A percentile compares a stretch with the other conserved stretches of the same genome.
Conservation (phyloP, 1,284 basidiomycete species). For the Vanrija sp. region DNA sequence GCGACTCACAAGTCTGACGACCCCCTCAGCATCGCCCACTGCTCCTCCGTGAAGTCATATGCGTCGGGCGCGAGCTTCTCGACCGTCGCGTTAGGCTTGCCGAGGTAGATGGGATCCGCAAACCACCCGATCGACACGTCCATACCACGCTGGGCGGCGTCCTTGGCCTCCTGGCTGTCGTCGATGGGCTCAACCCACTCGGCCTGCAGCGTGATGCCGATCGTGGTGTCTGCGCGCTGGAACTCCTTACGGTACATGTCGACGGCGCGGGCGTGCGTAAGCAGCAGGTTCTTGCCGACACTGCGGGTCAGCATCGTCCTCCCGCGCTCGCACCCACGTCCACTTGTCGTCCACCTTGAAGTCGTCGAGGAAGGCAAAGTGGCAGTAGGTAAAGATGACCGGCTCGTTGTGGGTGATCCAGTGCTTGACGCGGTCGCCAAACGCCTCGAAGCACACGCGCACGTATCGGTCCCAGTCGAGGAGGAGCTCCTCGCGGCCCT, state of each 20-base stretch:
- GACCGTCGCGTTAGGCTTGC: background rate
- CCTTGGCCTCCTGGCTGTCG: constrained; percentile 18
- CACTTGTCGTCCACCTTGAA: constrained; percentile 4
- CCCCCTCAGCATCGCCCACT: constrained; percentile 12
- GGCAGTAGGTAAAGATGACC: constrained; percentile 16
- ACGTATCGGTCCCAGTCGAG: constrained; percentile 63
- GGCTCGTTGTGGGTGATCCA: constrained; percentile 54
- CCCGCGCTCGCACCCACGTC: background rate
- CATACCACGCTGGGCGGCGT: constrained; percentile 11
- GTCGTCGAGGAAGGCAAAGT: constrained; percentile 2
- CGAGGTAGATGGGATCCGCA: constrained; percentile 22
- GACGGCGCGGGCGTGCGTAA: constrained; percentile 23
- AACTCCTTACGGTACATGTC: constrained; percentile 24
- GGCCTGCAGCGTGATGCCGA: constrained; percentile 28
- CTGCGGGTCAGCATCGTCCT: constrained; percentile 5
- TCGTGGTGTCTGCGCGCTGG: constrained; percentile 21
- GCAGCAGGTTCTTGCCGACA: constrained; percentile 11
- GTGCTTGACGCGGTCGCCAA: constrained; percentile 68
- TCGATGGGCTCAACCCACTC: constrained; percentile 27
- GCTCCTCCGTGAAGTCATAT: constrained; percentile 9
- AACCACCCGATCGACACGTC: constrained; percentile 18
- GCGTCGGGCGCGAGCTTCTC: background rate
- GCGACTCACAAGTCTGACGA: constrained; percentile 7
- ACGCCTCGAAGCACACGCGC: constrained; percentile 63
- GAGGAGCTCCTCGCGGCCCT: constrained; percentile 30